A percentile compares a stretch with the other conserved stretches of the same genome.
Evolutionary conservation across 192 early-diverging fungal species (phyloP).

Genomic region (Dissophora globulifera): DNA sequence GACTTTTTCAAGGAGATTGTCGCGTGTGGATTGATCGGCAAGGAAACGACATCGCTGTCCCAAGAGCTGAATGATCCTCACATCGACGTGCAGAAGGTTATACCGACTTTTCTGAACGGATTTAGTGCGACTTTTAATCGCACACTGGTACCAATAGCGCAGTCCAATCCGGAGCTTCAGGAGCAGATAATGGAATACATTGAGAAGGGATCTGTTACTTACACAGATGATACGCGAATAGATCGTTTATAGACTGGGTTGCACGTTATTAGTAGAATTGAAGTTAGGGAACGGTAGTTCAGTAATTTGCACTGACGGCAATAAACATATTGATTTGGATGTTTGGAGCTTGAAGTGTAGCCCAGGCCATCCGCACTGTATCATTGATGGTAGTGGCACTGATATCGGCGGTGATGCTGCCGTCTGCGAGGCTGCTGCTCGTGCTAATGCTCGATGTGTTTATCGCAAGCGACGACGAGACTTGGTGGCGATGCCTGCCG

Average conservation of each 20-base stretch:
- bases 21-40: slow-evolving; percentile 86
- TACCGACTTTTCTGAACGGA: slow-evolving; percentile 60
- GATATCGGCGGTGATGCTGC: too few relatives aligned
- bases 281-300: too few relatives aligned
- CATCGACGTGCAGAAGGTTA: slow-evolving; percentile 56
- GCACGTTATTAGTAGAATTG: neutral
- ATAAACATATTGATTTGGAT: too few relatives aligned
- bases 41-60: slow-evolving; percentile 79
- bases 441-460: too few relatives aligned
- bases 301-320: too few relatives aligned
- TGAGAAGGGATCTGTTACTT: slow-evolving; percentile 2
- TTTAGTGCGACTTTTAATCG: slow-evolving; percentile 63
- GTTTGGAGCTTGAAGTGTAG: too few relatives aligned
- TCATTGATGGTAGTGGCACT: too few relatives aligned
- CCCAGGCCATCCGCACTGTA: too few relatives aligned
- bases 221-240: neutral
- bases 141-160: slow-evolving; percentile 50
- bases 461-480: too few relatives aligned
- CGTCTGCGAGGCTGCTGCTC: too few relatives aligned
- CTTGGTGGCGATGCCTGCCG: too few relatives aligned
- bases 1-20: slow-evolving; percentile 90
- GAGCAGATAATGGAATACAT: slow-evolving; percentile 13
- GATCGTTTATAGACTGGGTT: neutral
- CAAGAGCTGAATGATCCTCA: slow-evolving; percentile 51
- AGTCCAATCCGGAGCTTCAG: slow-evolving; percentile 42